Evolutionary conservation across 2,329 filamentous ascomycete species (phyloP).

Genomic region (Apiospora kogelbergensis): DNA sequence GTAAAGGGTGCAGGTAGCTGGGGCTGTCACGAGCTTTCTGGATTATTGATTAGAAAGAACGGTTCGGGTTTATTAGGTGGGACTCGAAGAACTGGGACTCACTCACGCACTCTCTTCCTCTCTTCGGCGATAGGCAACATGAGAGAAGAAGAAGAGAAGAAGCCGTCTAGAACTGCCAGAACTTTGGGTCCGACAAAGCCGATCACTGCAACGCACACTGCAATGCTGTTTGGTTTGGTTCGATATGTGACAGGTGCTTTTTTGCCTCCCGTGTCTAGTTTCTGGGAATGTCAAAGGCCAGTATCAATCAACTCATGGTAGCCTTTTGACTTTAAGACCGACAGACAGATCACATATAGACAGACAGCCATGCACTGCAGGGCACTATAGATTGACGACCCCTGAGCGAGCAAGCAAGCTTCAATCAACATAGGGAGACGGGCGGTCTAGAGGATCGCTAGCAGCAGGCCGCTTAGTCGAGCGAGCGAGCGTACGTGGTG

Average conservation of each 20-base stretch:
- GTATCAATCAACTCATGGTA: background rate
- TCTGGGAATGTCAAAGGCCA: background rate
- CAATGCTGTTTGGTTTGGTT: background rate
- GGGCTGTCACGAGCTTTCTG: conserved; percentile 5
- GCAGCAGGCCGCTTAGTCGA: background rate
- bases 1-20: background rate
- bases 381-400: background rate
- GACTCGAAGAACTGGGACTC: background rate
- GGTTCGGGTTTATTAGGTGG: conserved; percentile 2
- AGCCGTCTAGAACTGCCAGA: background rate
- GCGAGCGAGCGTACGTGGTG: background rate
- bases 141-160: background rate
- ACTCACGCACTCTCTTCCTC: background rate
- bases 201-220: background rate
- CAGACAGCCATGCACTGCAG: background rate
- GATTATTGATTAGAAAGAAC: background rate
- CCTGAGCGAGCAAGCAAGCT: background rate
- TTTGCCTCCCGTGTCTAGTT: background rate
- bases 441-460: background rate
- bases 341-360: background rate
- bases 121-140: background rate
- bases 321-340: background rate
- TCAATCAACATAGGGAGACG: background rate
- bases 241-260: background rate
- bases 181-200: background rate